These are phyloP conservation scores for Fusarium albidum DNA, from an alignment of 2,329 filamentous ascomycete species.

Conservation along the genomic window DNA sequence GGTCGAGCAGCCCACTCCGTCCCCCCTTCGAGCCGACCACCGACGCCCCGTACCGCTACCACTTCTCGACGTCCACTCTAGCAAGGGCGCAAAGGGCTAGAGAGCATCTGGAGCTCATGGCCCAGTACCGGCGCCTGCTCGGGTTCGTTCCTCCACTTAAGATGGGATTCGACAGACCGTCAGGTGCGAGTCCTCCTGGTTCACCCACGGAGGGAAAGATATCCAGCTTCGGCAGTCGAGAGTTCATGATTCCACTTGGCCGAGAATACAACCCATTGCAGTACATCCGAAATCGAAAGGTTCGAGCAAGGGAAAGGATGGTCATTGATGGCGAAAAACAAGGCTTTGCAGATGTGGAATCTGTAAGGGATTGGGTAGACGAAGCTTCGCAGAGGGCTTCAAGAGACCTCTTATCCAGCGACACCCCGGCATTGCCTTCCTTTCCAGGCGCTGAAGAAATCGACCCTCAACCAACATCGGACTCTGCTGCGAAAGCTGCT, in stretches of 20 bases:
- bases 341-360: conserved; percentile 78
- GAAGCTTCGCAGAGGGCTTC: conserved; percentile 57
- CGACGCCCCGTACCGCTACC: conserved; percentile 63
- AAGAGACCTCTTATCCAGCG: conserved; percentile 35
- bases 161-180: conserved; percentile 46
- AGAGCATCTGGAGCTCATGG: conserved; percentile 83
- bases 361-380: conserved; percentile 81
- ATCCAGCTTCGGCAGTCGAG: conserved; percentile 40
- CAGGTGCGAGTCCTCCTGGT: conserved; percentile 51
- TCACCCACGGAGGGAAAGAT: conserved; percentile 49
- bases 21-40: conserved; percentile 53
- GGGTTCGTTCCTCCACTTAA: conserved; percentile 79
- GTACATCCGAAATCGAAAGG: conserved; percentile 88
- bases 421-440: conserved; percentile 48
- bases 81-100: conserved; percentile 85
- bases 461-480: conserved; percentile 52
- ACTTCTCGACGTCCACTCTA: conserved; percentile 82
- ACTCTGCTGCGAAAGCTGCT: conserved; percentile 52
- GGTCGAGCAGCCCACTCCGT: conserved; percentile 56
- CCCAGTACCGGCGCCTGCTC: conserved; percentile 84
- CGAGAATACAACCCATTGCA: conserved; percentile 91
- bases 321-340: conserved; percentile 77
- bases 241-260: conserved; percentile 57
- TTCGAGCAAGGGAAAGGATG: conserved; percentile 80
- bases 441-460: conserved; percentile 57